A percentile compares a stretch with the other conserved stretches of the same genome.
Evolutionary conservation across 2,329 filamentous ascomycete species (phyloP).

Genomic region (Aspergillus clavatus): DNA sequence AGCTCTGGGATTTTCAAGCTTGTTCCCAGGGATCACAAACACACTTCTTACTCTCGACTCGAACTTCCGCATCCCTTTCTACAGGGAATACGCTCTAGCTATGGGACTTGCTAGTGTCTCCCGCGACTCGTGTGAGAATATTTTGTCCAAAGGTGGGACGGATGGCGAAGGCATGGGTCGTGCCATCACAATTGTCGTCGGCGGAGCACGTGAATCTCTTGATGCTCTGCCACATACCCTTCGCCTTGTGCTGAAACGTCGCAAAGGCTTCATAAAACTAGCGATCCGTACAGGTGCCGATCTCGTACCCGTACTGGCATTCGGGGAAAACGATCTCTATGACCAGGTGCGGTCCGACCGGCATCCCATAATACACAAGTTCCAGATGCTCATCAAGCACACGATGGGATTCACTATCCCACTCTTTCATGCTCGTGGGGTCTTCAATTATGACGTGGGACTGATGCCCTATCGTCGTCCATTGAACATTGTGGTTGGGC

Average conservation of each 20-base stretch:
- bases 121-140: constrained; percentile 84
- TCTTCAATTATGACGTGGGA: constrained; percentile 97
- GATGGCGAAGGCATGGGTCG: constrained; percentile 83
- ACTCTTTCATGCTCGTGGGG: constrained; percentile 79
- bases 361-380: constrained; percentile 72
- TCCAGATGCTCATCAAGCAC: constrained; percentile 80
- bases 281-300: constrained; percentile 90
- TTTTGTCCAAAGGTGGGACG: constrained; percentile 71
- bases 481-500: constrained; percentile 83
- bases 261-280: constrained; percentile 92
- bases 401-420: constrained; percentile 89
- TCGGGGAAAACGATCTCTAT: constrained; percentile 95
- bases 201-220: constrained; percentile 85
- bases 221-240: constrained; percentile 76
- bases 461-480: constrained; percentile 88
- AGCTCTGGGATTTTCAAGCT: constrained; percentile 74
- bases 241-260: constrained; percentile 71
- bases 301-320: constrained; percentile 83
- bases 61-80: constrained; percentile 91
- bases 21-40: constrained; percentile 95
- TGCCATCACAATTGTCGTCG: constrained; percentile 94
- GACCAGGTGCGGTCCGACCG: constrained; percentile 75
- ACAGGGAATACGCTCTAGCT: constrained; percentile 87
- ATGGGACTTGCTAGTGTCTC: constrained; percentile 87
- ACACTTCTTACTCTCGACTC: constrained; percentile 88